Percentiles rank a stretch among this genome's conserved stretches.
Evolutionary conservation across 192 early-diverging fungal species (phyloP).

Genomic region (Coemansia sp.): DNA sequence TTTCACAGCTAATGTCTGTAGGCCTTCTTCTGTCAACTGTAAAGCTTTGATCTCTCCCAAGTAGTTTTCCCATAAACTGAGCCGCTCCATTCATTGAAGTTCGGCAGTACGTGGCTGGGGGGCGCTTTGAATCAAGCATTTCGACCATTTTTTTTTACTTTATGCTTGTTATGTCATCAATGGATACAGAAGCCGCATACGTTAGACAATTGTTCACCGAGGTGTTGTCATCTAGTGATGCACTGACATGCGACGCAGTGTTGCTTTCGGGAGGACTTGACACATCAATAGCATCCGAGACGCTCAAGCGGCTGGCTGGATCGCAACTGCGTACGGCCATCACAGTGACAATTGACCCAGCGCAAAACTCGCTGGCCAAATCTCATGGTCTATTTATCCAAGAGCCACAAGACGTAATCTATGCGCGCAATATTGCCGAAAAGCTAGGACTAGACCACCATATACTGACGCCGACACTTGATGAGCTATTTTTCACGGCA

Average conservation of each 20-base stretch:
- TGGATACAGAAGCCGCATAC: slow-evolving; percentile 2
- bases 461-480: slow-evolving; percentile 53
- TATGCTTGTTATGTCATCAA: neutral
- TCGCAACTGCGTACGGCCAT: slow-evolving; percentile 53
- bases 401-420: slow-evolving; percentile 58
- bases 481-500: slow-evolving; percentile 24
- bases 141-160: neutral
- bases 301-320: slow-evolving; percentile 19
- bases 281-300: slow-evolving; percentile 67
- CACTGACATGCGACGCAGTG: slow-evolving; percentile 28
- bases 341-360: slow-evolving; percentile 54
- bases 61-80: neutral
- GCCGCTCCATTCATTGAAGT: neutral
- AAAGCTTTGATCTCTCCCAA: too few relatives aligned
- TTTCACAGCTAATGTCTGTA: too few relatives aligned
- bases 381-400: slow-evolving; percentile 32
- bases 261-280: slow-evolving; percentile 70
- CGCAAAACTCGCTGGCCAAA: slow-evolving; percentile 10
- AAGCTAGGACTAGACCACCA: slow-evolving; percentile 52
- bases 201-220: slow-evolving; percentile 7
- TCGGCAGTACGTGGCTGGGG: neutral
- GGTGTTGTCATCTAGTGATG: slow-evolving; percentile 10
- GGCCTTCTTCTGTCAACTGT: too few relatives aligned
- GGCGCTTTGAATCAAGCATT: neutral
- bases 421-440: slow-evolving; percentile 57